Conservation (phyloP, 108 stramenopile species). For the Nannochloropsis gaditana region DNA sequence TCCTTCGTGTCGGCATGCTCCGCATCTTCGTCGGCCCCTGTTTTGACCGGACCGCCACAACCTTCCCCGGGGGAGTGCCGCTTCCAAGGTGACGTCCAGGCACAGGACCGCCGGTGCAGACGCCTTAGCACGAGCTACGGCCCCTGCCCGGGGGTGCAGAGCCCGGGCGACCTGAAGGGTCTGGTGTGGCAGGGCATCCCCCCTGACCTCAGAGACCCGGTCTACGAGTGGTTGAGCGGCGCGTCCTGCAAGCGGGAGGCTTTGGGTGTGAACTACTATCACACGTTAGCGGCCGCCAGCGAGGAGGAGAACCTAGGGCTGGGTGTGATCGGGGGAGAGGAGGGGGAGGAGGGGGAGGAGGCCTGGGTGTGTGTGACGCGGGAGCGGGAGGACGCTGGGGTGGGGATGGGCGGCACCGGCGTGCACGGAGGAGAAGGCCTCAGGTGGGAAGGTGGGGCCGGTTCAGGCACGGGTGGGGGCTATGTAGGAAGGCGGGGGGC, state of each 20-base stretch:
- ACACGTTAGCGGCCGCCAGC: neutral
- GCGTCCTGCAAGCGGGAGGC: neutral
- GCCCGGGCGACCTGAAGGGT: neutral
- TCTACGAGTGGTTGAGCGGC: constrained; percentile 9
- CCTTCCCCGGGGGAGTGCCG: no score
- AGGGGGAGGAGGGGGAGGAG: neutral
- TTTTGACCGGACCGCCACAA: no score
- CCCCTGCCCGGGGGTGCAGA: no score
- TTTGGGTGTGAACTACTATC: neutral
- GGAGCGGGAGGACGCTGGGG: neutral
- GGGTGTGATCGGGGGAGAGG: neutral
- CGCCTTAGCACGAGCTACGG: no score
- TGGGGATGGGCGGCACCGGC: neutral
- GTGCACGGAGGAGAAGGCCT: neutral
- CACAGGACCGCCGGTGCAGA: no score
- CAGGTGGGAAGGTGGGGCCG: neutral
- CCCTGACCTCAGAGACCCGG: neutral
- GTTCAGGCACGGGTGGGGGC: neutral
- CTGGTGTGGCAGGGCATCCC: neutral
- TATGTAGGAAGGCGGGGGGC: neutral
- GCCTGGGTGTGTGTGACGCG: neutral
- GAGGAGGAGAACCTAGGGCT: neutral
- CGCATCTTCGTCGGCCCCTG: no score
- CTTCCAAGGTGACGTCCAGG: no score
- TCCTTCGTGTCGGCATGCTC: no score